These are phyloP conservation scores for Citrus maxima DNA, from an alignment of 345 rosid genomes.

Conservation along the genomic window DNA sequence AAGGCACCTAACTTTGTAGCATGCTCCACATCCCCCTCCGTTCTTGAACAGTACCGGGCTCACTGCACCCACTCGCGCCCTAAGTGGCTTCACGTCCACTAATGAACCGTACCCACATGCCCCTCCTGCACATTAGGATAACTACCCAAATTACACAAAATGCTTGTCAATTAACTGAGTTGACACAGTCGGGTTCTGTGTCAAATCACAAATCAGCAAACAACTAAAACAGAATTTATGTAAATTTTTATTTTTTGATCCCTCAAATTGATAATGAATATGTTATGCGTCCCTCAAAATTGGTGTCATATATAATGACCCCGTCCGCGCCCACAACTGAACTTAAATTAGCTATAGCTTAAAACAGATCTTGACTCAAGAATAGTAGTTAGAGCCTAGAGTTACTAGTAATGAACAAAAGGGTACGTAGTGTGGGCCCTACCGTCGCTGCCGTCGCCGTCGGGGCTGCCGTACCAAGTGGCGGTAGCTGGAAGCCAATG, in stretches of 20 bases:
- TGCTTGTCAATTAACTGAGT: not conserved
- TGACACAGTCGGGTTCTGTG: not conserved
- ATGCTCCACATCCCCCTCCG: conserved; percentile 95
- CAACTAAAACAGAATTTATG: too few species aligned
- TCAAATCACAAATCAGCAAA: not conserved
- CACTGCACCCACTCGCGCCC: conserved; percentile 89
- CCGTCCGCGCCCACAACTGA: not conserved
- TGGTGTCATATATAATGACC: not conserved
- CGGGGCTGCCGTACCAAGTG: conserved; percentile 96
- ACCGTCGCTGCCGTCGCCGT: conserved; percentile 98
- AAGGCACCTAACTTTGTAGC: conserved; percentile 77
- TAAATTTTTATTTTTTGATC: not conserved
- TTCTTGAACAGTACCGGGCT: conserved; percentile 74
- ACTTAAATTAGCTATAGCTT: not conserved
- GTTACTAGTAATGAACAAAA: not conserved
- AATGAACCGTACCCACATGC: conserved; percentile 94
- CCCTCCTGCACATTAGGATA: conserved; percentile 52
- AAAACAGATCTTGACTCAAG: conserved; percentile 1
- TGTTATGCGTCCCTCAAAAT: not conserved
- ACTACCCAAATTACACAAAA: not conserved
- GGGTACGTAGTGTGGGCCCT: not conserved
- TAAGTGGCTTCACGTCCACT: conserved; percentile 83
- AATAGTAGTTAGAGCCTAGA: not conserved
- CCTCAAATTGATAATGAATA: too few species aligned
- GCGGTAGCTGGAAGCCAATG: conserved; percentile 91